Evolutionary conservation across 768 basidiomycete species (phyloP), one percentile per base, ranked within the genome.

Genomic region (Daedalea quercina): DNA sequence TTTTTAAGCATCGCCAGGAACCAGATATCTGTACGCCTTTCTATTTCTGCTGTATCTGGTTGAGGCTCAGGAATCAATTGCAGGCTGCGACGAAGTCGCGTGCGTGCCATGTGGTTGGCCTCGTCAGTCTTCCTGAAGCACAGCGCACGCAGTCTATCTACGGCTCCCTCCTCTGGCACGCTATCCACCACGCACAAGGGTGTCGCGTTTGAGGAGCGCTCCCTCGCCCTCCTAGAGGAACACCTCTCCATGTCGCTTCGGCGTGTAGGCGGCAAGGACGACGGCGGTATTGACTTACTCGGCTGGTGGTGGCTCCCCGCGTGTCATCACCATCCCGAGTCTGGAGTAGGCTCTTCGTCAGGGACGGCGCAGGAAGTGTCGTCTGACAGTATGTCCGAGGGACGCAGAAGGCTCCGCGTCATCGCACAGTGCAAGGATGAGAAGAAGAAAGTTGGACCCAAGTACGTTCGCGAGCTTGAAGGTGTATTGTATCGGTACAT

Each of bases 301-400:
- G 94, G 94, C 15, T 94, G 91, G 90, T 95, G 94, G 94, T 92
- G 85, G 85, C 70, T 95, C 3, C 92, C 88, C 51, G n/a, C 34
- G 19, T 31, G 7, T 25, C 35, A 23, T 3, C 26, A 17, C 19
- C 37, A 6, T 40, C 19, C 4, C 15, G 34, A 35, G 34, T 8
- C 17, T 17, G 34, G 8, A 17, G 17, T 9, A 17, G 15, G 6
- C 37, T 15, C 15, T 15, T 17, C 19, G 15, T 40, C 37, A 15
- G 17, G 19, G 8, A 15, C 37, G 19, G 7, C 37, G 7, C 37
- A 15, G 17, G 7, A 45, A 43, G 22, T 31, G 6, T 47, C 52
- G 24, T 6, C 40, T 19, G 9, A n/a, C 24, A 31, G 2, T 25
- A 40, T 50, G 33, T 23, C 26, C 33, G 31, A 17, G 47, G 33